Percentiles rank a stretch among this genome's conserved stretches.
These are phyloP conservation scores for Eucalyptus sp. DNA, from an alignment of 345 rosid genomes.

Conservation along the genomic window DNA sequence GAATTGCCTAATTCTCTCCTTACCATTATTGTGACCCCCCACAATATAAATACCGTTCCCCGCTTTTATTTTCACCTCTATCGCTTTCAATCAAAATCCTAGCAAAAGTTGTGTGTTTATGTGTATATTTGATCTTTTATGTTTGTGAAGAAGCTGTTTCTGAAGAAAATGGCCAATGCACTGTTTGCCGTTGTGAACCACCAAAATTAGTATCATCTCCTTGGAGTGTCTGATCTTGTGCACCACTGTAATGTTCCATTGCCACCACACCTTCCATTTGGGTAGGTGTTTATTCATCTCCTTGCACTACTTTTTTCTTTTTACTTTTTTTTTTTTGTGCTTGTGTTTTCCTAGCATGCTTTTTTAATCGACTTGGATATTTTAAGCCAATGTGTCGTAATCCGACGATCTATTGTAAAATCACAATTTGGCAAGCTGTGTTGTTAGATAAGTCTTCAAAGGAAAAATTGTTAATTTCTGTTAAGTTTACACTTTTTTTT, in stretches of 20 bases:
- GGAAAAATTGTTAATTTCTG: neutral
- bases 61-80: neutral
- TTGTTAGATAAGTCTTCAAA: neutral
- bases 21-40: neutral
- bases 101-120: neutral
- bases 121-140: neutral
- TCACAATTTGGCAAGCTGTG: neutral
- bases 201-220: neutral
- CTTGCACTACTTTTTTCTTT: neutral
- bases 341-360: fast-evolving
- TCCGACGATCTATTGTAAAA: neutral
- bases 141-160: neutral
- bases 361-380: neutral
- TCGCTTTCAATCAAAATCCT: neutral
- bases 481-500: neutral
- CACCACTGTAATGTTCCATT: neutral
- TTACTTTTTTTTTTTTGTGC: neutral
- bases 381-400: neutral
- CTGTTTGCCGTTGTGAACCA: neutral
- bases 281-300: neutral
- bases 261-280: neutral
- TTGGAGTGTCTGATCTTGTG: neutral
- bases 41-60: neutral
- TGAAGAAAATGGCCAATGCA: neutral
- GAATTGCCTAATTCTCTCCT: neutral